Percentiles rank a stretch among this genome's conserved stretches.
phyloP scores from a whole-genome alignment of 2,329 filamentous ascomycete genomes.

The Hirsutella rhossiliensis region DNA sequence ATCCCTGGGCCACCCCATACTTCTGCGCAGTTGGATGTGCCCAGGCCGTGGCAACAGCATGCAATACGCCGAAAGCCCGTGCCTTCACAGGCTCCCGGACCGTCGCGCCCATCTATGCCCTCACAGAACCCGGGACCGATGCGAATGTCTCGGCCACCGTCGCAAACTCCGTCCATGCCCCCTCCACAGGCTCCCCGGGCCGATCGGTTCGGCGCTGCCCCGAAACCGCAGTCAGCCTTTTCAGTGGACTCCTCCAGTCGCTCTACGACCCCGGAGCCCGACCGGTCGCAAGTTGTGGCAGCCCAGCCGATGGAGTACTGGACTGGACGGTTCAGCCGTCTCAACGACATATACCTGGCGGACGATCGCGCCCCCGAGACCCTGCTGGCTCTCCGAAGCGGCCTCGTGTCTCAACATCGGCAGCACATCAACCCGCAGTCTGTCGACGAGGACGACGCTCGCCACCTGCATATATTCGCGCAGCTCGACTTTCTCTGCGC shows the following conservation, averaged over 20 bases:
- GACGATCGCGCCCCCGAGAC: not conserved
- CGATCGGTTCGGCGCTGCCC: not conserved
- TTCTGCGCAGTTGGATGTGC: not conserved
- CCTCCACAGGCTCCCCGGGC: not conserved
- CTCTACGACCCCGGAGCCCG: constrained; percentile 6
- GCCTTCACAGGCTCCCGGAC: not conserved
- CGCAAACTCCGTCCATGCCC: not conserved
- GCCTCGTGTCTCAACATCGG: constrained; percentile 17
- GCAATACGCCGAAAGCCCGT: not conserved
- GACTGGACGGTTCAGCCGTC: constrained; percentile 42
- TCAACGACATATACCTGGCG: constrained; percentile 1
- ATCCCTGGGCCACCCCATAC: not conserved
- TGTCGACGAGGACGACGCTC: constrained; percentile 24
- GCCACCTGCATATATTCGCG: constrained; percentile 30
- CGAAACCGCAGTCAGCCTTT: constrained; percentile 4
- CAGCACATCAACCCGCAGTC: constrained; percentile 1
- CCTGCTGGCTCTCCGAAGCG: constrained; percentile 36
- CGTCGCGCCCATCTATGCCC: not conserved
- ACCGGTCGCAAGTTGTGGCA: constrained; percentile 21
- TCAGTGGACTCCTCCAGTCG: not conserved
- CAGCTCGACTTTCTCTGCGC: constrained; percentile 34
- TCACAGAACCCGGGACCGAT: not conserved
- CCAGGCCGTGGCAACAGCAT: not conserved
- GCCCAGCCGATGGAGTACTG: constrained; percentile 43
- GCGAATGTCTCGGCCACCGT: not conserved